A percentile compares a stretch with the other conserved stretches of the same genome.
These are phyloP conservation scores for Rutstroemia sp. DNA, from an alignment of 2,329 filamentous ascomycete genomes.

Conservation along the genomic window DNA sequence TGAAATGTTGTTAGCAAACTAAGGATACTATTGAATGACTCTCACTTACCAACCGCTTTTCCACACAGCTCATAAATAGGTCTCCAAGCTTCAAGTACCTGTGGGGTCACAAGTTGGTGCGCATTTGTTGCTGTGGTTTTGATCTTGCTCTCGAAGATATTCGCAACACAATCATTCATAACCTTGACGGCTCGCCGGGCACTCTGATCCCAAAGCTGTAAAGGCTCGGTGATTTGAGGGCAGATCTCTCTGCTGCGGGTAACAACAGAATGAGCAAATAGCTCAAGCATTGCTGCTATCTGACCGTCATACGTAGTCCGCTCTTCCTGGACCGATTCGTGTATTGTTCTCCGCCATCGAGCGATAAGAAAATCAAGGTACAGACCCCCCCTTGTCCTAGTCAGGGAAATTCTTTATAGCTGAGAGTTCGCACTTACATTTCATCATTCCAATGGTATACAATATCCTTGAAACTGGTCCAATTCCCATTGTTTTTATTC, in stretches of 20 bases:
- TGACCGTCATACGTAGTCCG: background rate
- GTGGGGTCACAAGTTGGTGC: background rate
- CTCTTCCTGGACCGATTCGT: background rate
- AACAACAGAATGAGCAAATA: background rate
- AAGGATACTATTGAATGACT: background rate
- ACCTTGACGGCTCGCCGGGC: background rate
- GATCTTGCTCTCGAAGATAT: background rate
- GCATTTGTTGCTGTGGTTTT: background rate
- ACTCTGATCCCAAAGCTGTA: background rate
- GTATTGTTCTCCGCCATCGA: background rate
- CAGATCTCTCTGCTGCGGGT: background rate
- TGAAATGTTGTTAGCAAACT: background rate
- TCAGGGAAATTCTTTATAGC: no score
- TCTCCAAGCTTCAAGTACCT: background rate
- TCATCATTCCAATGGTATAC: constrained; percentile 15
- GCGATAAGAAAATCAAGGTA: background rate
- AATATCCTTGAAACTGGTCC: background rate
- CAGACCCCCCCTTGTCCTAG: background rate
- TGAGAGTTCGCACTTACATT: no score
- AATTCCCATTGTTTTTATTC: constrained; percentile 11
- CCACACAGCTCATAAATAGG: constrained; percentile 7
- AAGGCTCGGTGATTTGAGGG: background rate
- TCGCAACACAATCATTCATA: background rate
- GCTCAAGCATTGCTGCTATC: background rate
- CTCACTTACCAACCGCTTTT: constrained; percentile 2